phyloP scores from a whole-genome alignment of 2,329 filamentous ascomycete genomes.

The Trichoderma polysporum region DNA sequence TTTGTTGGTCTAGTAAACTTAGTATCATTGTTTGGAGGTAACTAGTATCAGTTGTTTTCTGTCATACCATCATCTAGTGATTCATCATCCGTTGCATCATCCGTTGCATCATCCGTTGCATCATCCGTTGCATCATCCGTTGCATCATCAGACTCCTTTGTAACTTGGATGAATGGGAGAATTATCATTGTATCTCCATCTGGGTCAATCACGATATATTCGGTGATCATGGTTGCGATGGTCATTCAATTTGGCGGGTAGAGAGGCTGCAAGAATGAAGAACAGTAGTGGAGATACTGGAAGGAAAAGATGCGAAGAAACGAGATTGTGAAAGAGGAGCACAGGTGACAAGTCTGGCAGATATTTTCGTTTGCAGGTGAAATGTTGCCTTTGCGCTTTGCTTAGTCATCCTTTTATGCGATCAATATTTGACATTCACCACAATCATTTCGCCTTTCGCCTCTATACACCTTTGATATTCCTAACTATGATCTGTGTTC shows the following conservation, averaged over 20 bases:
- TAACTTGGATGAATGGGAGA: neutral
- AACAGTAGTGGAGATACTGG: neutral
- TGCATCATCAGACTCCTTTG: neutral
- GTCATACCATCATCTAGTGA: neutral
- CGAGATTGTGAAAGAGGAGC: neutral
- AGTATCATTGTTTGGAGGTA: too few species aligned
- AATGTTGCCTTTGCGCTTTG: neutral
- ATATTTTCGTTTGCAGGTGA: neutral
- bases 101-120: too few species aligned
- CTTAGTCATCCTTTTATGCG: neutral
- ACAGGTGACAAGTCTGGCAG: neutral
- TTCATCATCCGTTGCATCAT: too few species aligned
- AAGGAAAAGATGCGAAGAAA: neutral
- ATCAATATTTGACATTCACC: neutral
- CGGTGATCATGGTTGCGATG: neutral
- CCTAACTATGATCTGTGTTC: neutral
- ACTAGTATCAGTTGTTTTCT: neutral
- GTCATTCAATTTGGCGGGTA: neutral
- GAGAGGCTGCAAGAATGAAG: neutral
- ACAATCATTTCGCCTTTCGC: neutral
- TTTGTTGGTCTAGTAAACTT: neutral
- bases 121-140: too few species aligned
- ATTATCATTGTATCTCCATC: constrained; percentile 14
- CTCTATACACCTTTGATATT: neutral
- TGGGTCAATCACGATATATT: neutral